Evolutionary conservation across 2,329 filamentous ascomycete genomes (phyloP).

Genomic region (Berkeleyomyces basicola): DNA sequence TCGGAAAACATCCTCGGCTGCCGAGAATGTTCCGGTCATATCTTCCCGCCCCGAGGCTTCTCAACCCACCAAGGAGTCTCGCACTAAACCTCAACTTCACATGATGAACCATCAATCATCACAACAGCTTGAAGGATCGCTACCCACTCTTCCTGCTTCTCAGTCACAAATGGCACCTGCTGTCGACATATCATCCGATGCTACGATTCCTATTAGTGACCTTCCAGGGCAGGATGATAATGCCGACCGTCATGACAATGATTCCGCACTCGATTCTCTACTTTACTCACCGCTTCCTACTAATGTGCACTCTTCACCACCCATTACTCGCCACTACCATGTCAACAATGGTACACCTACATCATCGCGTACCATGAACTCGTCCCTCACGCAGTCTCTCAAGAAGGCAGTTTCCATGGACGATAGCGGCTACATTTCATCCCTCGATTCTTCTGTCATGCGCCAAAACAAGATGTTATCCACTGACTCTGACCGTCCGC

Average conservation of each 20-base stretch:
- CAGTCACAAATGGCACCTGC: slow-evolving; percentile 23
- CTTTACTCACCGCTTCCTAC: slow-evolving; percentile 54
- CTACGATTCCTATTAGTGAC: slow-evolving; percentile 59
- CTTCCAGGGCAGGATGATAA: slow-evolving; percentile 37
- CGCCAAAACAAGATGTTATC: slow-evolving; percentile 53
- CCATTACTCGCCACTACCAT: slow-evolving; percentile 45
- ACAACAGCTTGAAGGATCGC: slow-evolving; percentile 10
- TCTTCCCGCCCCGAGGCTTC: slow-evolving; percentile 32
- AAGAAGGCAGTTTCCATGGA: slow-evolving; percentile 65
- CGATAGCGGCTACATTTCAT: slow-evolving; percentile 95
- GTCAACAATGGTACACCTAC: slow-evolving; percentile 60
- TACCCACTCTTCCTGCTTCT: slow-evolving; percentile 25
- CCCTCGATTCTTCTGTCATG: slow-evolving; percentile 76
- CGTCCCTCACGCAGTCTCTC: slow-evolving; percentile 49
- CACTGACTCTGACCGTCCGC: slow-evolving; percentile 64
- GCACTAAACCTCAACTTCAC: slow-evolving; percentile 22
- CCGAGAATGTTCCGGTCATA: slow-evolving; percentile 42
- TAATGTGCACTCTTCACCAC: slow-evolving; percentile 79
- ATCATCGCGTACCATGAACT: slow-evolving; percentile 39
- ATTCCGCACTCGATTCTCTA: slow-evolving; percentile 28
- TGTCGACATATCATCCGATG: slow-evolving; percentile 57
- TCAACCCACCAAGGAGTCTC: slow-evolving; percentile 19
- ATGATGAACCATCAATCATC: slow-evolving; percentile 4
- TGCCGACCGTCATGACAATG: slow-evolving; percentile 24
- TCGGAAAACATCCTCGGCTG: slow-evolving; percentile 39